Base-by-base conservation (phyloP, 306 rosid species). In the Styphnolobium japonicum region DNA sequence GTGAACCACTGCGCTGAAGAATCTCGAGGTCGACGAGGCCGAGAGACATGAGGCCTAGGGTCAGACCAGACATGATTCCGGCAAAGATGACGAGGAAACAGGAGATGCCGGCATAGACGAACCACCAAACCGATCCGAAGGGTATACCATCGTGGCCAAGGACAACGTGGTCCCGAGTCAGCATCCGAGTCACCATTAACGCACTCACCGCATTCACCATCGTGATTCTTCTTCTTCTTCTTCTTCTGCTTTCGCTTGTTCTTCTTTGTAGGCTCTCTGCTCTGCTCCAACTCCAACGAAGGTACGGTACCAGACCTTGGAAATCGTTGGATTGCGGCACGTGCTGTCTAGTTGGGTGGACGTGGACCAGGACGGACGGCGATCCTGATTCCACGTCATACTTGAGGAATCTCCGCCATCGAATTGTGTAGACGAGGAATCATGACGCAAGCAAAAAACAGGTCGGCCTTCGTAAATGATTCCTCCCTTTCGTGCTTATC, bases 11-110 rank as follows among this genome's bases (percentile, higher is more conserved):
- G 2, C 96, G 91, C 81, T 90, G 87, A 5, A 96, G 92, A 75
- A 96, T 96, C 88, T 96, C 99, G 36, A 96, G 96, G 81, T 96
- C 99, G 49, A 96, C 99, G 66, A 88, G 92, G 39, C 97, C 83
- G 8, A 96, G 98, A 39, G 98, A 96, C 99, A 96, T 96, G 78
- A 96, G 96, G 3, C 99, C 99, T 5, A 96, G 96, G 25, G 99
- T 96, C 19, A 96, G 79, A 12, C 99, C 99, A 37, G 99, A 96
- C 99, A 96, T 96, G 16, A 96, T 93, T 0, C 99, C 99, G 6
- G 99, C 99, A 66, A 95, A 95, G 67, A 91, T 83, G 42, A 95
- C 99, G 0, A 96, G 79, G 15, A 86, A 43, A 40, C 91, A 75
- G 2, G 94, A 93, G 84, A 91, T 64, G 3, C 93, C 98, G 2